Conservation (phyloP, 495 filamentous ascomycete genomes). For the Penicillium verhagenii region DNA sequence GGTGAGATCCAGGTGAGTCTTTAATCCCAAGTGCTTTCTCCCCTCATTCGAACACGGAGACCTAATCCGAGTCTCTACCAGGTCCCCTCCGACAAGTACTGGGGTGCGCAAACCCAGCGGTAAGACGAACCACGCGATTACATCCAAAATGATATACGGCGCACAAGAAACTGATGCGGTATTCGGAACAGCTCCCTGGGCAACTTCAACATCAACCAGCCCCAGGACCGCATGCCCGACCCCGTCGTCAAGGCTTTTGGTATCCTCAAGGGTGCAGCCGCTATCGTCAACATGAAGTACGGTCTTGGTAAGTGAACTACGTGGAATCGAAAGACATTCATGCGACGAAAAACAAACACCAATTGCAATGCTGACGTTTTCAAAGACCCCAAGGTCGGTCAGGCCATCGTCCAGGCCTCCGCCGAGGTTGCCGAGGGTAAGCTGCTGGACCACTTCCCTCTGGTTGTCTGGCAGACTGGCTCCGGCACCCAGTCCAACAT, state of each 20-base stretch:
- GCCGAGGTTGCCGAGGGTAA: slow-evolving; percentile 91
- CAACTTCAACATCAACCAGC: slow-evolving; percentile 99
- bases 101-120: slow-evolving; percentile 97
- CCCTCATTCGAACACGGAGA: background rate
- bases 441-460: slow-evolving; percentile 95
- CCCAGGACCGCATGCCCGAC: slow-evolving; percentile 96
- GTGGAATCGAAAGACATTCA: background rate
- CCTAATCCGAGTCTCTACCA: slow-evolving; percentile 31
- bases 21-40: background rate
- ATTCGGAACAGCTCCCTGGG: slow-evolving; percentile 65
- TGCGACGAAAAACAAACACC: background rate
- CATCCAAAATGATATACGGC: background rate
- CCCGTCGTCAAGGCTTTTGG: slow-evolving; percentile 91
- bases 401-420: slow-evolving; percentile 92
- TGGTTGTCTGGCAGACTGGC: slow-evolving; percentile 98
- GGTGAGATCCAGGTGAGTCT: slow-evolving; percentile 72
- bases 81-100: slow-evolving; percentile 93
- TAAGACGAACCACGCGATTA: slow-evolving; percentile 33
- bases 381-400: slow-evolving; percentile 80
- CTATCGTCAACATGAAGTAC: slow-evolving; percentile 91
- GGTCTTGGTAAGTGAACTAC: slow-evolving; percentile 73
- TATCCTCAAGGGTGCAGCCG: slow-evolving; percentile 95
- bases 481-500: slow-evolving; percentile 99
- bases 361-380: background rate
- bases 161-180: slow-evolving; percentile 15